phyloP scores from a whole-genome alignment of 2,329 filamentous ascomycete genomes.

The Blastomyces gilchristii region DNA sequence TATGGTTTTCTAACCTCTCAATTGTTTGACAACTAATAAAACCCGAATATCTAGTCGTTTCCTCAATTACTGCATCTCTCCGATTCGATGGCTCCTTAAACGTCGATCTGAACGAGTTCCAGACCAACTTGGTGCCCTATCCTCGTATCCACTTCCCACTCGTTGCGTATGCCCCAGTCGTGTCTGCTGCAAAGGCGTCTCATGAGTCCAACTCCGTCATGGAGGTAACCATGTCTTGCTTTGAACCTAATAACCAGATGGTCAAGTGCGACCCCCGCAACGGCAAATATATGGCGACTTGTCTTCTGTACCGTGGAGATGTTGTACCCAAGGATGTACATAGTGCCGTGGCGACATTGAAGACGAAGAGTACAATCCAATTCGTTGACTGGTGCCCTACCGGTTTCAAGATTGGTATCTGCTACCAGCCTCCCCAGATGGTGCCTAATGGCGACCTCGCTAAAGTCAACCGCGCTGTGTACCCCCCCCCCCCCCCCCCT shows the following conservation, averaged over 20 bases:
- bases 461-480: conserved; percentile 96
- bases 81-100: conserved; percentile 98
- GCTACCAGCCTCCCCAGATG: conserved; percentile 94
- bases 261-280: conserved; percentile 98
- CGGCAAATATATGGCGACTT: conserved; percentile 99
- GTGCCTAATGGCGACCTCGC: conserved; percentile 95
- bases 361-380: conserved; percentile 98
- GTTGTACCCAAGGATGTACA: conserved; percentile 95
- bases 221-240: conserved; percentile 80
- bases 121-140: conserved; percentile 98
- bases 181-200: conserved; percentile 88
- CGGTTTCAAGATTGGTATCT: conserved; percentile 99
- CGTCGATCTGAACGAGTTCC: conserved; percentile 99
- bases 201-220: conserved; percentile 97
- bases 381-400: conserved; percentile 99
- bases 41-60: conserved; percentile 58
- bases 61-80: conserved; percentile 94
- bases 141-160: conserved; percentile 99
- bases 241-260: conserved; percentile 99
- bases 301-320: conserved; percentile 94
- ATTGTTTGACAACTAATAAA: conserved; percentile 23
- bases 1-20: background rate
- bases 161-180: conserved; percentile 87
- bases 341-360: conserved; percentile 83
- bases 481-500: conserved; percentile 32